Evolutionary conservation across 2,329 filamentous ascomycete genomes (phyloP).

Genomic region (Pseudocercospora pini-densiflorae): DNA sequence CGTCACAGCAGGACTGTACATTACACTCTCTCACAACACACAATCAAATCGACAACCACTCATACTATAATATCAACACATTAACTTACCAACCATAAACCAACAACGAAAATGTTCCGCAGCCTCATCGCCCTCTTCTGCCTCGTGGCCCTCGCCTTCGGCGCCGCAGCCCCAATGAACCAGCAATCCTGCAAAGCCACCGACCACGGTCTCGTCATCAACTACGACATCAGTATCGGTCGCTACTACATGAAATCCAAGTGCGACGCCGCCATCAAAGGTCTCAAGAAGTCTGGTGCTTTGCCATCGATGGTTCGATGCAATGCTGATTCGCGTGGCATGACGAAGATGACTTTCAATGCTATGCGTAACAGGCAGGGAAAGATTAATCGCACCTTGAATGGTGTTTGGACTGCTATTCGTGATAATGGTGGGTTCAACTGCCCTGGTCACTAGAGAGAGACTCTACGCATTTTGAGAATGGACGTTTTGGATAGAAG

Average conservation of each 20-base stretch:
- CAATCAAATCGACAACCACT: not conserved
- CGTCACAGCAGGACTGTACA: not conserved
- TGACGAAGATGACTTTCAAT: not conserved
- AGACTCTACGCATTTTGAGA: not conserved
- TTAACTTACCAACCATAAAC: not conserved
- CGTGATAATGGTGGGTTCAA: not conserved
- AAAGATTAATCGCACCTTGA: not conserved
- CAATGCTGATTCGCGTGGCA: not conserved
- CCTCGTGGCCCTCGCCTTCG: not conserved
- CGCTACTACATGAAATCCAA: not conserved
- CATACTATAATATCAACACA: not conserved
- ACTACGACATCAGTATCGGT: constrained; percentile 2
- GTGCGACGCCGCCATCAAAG: not conserved
- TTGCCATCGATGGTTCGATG: not conserved
- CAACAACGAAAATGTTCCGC: not conserved
- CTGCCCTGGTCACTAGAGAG: not conserved
- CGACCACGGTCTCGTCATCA: not conserved
- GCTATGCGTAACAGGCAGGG: not conserved
- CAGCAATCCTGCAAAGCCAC: constrained; percentile 2
- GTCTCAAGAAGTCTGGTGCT: not conserved
- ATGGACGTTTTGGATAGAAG: not conserved
- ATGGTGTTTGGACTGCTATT: not conserved
- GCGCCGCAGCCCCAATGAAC: not conserved
- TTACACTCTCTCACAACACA: not conserved
- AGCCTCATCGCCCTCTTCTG: not conserved